Evolutionary conservation across 2,329 filamentous ascomycete genomes (phyloP).

Genomic region (Aspergillus clavatus): DNA sequence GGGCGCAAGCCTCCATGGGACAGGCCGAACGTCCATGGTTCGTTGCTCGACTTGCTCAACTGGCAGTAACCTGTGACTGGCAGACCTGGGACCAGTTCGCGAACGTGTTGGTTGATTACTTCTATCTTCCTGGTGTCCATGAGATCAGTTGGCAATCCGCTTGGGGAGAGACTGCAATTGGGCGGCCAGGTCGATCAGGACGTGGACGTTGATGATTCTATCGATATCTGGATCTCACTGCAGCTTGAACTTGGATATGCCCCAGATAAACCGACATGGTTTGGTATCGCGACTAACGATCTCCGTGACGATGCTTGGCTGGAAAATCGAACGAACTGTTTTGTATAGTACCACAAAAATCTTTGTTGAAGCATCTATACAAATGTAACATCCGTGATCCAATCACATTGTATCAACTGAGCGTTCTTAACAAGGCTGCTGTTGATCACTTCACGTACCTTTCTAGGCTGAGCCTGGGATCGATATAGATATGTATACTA

Average conservation of each 20-base stretch:
- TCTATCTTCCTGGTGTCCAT: conserved; percentile 25
- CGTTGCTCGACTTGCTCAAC: conserved; percentile 22
- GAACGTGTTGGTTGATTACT: conserved; percentile 22
- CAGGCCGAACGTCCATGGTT: conserved; percentile 30
- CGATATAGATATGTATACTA: neutral
- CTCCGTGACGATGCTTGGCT: no score
- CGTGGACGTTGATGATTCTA: no score
- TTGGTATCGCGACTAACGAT: no score
- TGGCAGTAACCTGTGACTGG: conserved; percentile 28
- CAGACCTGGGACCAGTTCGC: conserved; percentile 27
- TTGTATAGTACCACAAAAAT: no score
- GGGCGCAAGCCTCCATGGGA: conserved; percentile 27
- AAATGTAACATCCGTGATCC: no score
- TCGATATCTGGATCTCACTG: neutral
- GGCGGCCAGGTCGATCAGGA: conserved; percentile 2
- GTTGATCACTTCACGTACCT: no score
- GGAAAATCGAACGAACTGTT: no score
- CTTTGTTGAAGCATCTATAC: no score
- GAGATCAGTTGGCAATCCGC: conserved; percentile 22
- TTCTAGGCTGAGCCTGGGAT: no score
- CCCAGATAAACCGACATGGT: no score
- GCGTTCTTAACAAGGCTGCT: no score
- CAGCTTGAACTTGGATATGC: neutral
- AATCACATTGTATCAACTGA: no score
- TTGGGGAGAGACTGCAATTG: conserved; percentile 29